These are phyloP conservation scores for Fusarium cicatricum DNA, from an alignment of 2,329 filamentous ascomycete species.

Conservation along the genomic window DNA sequence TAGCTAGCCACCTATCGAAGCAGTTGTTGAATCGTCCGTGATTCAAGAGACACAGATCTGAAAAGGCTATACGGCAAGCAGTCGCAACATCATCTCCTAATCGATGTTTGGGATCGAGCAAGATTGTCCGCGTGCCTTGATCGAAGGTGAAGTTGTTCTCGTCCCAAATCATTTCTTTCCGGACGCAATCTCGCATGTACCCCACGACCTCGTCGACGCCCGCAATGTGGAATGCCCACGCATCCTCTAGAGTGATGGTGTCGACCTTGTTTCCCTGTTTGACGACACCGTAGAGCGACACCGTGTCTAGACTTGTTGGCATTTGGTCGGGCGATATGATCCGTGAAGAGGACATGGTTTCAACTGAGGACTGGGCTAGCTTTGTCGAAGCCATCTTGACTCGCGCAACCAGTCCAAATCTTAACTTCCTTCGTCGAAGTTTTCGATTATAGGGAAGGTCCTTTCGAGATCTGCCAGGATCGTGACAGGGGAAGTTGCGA, in stretches of 20 bases:
- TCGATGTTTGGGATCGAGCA: slow-evolving; percentile 36
- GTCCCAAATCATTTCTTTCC: slow-evolving; percentile 27
- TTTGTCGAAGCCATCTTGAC: slow-evolving; percentile 24
- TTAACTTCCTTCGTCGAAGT: neutral
- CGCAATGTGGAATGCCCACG: slow-evolving; percentile 30
- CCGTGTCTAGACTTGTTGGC: slow-evolving; percentile 8
- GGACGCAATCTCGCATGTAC: slow-evolving; percentile 23
- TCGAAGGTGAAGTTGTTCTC: slow-evolving; percentile 15
- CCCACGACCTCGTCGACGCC: slow-evolving; percentile 34
- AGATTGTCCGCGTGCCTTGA: slow-evolving; percentile 20
- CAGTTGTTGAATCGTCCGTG: slow-evolving; percentile 36
- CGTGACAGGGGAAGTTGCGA: slow-evolving; percentile 6
- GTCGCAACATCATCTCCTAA: slow-evolving; percentile 12
- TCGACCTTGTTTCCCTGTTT: slow-evolving; percentile 34
- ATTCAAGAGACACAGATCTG: slow-evolving; percentile 41
- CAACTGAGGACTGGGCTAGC: slow-evolving; percentile 22
- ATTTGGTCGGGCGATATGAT: slow-evolving; percentile 3
- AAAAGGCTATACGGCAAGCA: slow-evolving; percentile 30
- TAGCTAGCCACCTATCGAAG: slow-evolving; percentile 40
- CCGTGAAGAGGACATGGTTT: slow-evolving; percentile 11
- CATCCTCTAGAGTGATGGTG: neutral
- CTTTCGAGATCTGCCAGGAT: neutral
- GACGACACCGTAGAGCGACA: slow-evolving; percentile 29
- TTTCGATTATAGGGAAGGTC: neutral
- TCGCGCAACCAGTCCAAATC: neutral